Evolutionary conservation across 352 stramenopile species (phyloP).

Genomic region (Globisporangium solare): DNA sequence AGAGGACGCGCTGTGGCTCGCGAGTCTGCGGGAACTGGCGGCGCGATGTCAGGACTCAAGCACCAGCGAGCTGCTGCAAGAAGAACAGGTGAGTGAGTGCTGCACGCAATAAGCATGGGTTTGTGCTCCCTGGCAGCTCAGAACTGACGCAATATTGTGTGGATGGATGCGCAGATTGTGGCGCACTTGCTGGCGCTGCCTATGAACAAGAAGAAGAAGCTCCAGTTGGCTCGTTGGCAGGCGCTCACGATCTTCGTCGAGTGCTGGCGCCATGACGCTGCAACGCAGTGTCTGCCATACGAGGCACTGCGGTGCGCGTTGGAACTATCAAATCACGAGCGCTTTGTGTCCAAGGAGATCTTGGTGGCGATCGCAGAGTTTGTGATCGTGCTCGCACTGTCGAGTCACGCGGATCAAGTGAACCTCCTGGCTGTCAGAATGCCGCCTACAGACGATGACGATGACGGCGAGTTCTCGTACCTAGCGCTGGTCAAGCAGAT

Average conservation of each 20-base stretch:
- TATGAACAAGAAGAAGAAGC: conserved; percentile 15
- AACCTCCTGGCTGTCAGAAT: conserved; percentile 1
- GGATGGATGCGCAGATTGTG: not conserved
- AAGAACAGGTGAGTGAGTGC: not conserved
- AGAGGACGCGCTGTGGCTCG: conserved; percentile 4
- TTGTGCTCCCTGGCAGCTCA: not conserved
- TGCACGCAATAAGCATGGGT: not conserved
- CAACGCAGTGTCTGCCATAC: not conserved
- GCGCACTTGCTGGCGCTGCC: conserved; percentile 5
- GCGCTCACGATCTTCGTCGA: conserved; percentile 12
- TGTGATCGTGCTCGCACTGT: conserved; percentile 19
- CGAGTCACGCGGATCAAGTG: not conserved
- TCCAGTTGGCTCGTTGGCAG: conserved; percentile 12
- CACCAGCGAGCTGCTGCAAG: conserved; percentile 2
- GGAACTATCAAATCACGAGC: conserved; percentile 22
- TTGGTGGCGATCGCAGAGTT: conserved; percentile 36
- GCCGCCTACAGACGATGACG: conserved; percentile 3
- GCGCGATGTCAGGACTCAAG: conserved; percentile 1
- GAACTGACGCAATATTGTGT: not conserved
- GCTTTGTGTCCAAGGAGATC: conserved; percentile 29
- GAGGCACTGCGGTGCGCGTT: conserved; percentile 18
- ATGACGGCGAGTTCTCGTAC: conserved; percentile 11
- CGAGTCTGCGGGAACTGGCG: conserved; percentile 9
- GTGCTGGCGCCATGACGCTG: not conserved
- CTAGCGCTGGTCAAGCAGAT: conserved; percentile 68